Evolutionary conservation across 345 rosid species (phyloP), one percentile per base, ranked within the genome.

Genomic region (Camelina sativa): DNA sequence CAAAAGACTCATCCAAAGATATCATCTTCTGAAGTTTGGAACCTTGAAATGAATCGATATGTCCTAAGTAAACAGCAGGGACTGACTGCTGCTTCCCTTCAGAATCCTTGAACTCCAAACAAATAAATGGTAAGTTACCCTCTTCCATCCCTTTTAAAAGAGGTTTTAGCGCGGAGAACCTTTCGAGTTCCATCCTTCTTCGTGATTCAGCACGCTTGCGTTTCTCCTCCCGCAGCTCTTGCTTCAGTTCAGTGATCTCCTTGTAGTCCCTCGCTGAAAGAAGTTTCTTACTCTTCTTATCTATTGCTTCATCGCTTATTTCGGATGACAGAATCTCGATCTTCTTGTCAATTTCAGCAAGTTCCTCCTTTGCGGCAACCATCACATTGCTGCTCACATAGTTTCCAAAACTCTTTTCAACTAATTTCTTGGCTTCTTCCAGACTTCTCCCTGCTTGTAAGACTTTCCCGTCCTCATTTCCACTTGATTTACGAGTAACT

Each of bases 321-420:
- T 87, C 97, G 34, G 84, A 80, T 28, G 86, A 84, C 56, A 95
- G 84, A 32, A 70, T 81, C 81, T 86, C 88, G 16, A 90, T 87
- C 82, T 91, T 93, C 62, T 82, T 82, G 79, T 86, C 83, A 51
- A 90, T 90, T 79, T 82, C 88, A 59, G 84, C 82, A 55, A 92
- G 93, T 83, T 95, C 97, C 69, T 87, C 95, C 81, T 91, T 88
- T 11, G 99, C 91, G 73, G 99, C 91, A 79, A 88, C 77, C 97
- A 76, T 89, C 54, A 95, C 99, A 66, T 87, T 90, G 84, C 97
- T 95, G 57, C 99, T 89, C 71, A 92, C 87, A 65, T 92, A 95
- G 80, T 91, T 95, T 72, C 99, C 99, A 48, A 95, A 92, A 84
- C 99, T 95, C 82, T 83, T 83, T 81, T 90, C 99, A 69, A 95